These are phyloP conservation scores for Cubamyces lactineus DNA, from an alignment of 768 basidiomycete species.

Conservation along the genomic window DNA sequence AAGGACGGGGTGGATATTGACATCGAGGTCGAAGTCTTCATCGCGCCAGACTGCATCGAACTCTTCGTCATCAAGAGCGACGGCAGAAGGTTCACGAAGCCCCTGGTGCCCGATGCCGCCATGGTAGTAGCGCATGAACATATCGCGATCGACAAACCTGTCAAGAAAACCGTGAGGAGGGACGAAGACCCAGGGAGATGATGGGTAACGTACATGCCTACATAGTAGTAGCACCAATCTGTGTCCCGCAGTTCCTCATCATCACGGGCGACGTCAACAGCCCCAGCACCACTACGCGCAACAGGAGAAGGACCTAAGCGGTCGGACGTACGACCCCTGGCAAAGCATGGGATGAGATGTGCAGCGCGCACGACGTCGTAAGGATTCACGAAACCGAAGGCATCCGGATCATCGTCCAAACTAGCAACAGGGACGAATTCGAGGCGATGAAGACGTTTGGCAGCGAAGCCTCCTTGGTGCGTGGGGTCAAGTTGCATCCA, in stretches of 20 bases:
- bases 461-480: constrained; percentile 32
- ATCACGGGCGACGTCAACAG: no score
- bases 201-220: constrained; percentile 31
- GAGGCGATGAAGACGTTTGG: constrained; percentile 33
- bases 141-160: constrained; percentile 35
- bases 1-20: no score
- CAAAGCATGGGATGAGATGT: constrained; percentile 49
- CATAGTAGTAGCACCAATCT: constrained; percentile 31
- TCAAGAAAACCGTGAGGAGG: background rate
- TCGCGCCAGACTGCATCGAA: no score
- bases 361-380: constrained; percentile 39
- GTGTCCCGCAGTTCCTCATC: constrained; percentile 15
- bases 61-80: background rate
- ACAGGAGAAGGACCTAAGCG: background rate
- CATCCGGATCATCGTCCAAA: constrained; percentile 29
- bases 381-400: constrained; percentile 53
- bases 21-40: no score
- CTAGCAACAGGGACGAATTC: constrained; percentile 39
- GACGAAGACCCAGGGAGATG: background rate
- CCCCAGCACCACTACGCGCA: background rate
- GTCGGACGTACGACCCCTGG: constrained; percentile 21
- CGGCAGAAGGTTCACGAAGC: background rate
- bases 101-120: constrained; percentile 28
- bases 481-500: constrained; percentile 39
- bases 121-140: constrained; percentile 30